Evolutionary conservation across 306 rosid species (phyloP), one percentile per base, ranked within the genome.

Genomic region (Quercus alba): DNA sequence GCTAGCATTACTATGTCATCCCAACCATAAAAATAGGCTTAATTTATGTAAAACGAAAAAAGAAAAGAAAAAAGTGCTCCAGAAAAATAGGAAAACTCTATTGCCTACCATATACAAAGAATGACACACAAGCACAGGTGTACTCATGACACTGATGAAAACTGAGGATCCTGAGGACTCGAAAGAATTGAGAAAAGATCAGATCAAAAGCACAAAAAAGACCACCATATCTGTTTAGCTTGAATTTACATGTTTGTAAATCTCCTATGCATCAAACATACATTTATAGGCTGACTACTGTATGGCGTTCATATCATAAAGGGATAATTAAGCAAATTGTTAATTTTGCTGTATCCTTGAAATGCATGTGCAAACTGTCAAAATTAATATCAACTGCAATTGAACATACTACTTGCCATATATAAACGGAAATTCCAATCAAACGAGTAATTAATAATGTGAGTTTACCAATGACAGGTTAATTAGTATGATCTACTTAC

Each of bases 401-500:
- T 31, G 15, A 33, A 67, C 72, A 67, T 19, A 12, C n/a, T 18
- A 35, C 15, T 33, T 61, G 25, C 72, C 46, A 58, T 68, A 13
- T 49, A 54, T 17, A 74, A 12, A 41, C 41, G 44, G 51, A 71
- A 35, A 57, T 80, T 30, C 56, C 68, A 33, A 20, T 35, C 12
- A 74, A 70, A 77, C 61, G 33, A 67, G 51, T 64, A 70, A 64
- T 5, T 51, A 52, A 75, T 14, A 44, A 51, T 79, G 70, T 17
- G 7, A 77, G 80, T 70, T 51, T 71, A 68, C 56, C 79, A 62
- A 9, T 41, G 35, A 66, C 20, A 72, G 76, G 44, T 46, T 41
- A 74, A 67, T 38, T 33, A 64, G 77, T 71, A 38, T 54, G 80
- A 63, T 67, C 78, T 71, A 86, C 99, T 89, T 87, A 95, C 99